Evolutionary conservation across 257 asterid species (phyloP).

Genomic region (Petunia secreta): DNA sequence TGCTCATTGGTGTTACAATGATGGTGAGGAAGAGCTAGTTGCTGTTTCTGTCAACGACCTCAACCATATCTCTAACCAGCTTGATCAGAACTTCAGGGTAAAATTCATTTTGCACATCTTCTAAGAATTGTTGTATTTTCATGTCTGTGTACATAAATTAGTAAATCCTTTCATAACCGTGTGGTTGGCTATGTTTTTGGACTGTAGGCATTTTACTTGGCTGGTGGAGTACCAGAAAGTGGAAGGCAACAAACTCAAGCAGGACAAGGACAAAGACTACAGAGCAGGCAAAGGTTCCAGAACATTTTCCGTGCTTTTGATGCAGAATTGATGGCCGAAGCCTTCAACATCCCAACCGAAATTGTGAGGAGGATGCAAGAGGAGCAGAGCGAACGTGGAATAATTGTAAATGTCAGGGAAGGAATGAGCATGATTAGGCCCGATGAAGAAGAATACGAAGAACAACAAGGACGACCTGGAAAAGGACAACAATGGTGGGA

Average conservation of each 20-base stretch:
- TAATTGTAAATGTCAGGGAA: slow-evolving; percentile 49
- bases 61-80: slow-evolving; percentile 70
- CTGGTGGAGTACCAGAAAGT: slow-evolving; percentile 54
- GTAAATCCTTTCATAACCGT: background rate
- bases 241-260: background rate
- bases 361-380: slow-evolving; percentile 43
- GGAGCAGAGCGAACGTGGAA: slow-evolving; percentile 48
- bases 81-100: slow-evolving; percentile 71
- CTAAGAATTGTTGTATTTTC: background rate
- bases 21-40: slow-evolving; percentile 56
- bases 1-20: slow-evolving; percentile 72
- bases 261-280: slow-evolving; percentile 7
- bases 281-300: slow-evolving; percentile 36
- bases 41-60: slow-evolving; percentile 66
- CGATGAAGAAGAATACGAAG: slow-evolving; percentile 39
- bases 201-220: slow-evolving; percentile 55
- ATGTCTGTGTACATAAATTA: too few relatives aligned
- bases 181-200: background rate
- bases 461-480: background rate
- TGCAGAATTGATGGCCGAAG: slow-evolving; percentile 56
- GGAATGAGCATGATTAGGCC: slow-evolving; percentile 53
- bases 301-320: slow-evolving; percentile 58
- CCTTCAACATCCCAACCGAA: slow-evolving; percentile 52
- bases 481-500: slow-evolving; percentile 10
- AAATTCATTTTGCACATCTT: background rate